Percentiles rank a stretch among this genome's conserved stretches.
These are phyloP conservation scores for Phytopythium helicoides DNA, from an alignment of 352 stramenopile species.

Conservation along the genomic window DNA sequence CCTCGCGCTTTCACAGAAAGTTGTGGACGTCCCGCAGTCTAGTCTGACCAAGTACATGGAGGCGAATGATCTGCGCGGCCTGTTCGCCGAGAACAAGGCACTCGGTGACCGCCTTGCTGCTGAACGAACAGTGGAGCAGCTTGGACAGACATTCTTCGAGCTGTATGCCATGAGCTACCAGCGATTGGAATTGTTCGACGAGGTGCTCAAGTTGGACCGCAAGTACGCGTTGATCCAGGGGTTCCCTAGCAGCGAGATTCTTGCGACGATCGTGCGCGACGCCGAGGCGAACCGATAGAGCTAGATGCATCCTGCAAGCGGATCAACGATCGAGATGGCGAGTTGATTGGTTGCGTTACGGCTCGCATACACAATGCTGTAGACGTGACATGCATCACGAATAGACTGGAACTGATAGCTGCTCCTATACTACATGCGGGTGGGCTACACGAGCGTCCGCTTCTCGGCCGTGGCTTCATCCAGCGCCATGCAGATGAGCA, in stretches of 20 bases:
- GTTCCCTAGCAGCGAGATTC: constrained; percentile 30
- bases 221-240: constrained; percentile 20
- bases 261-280: constrained; percentile 30
- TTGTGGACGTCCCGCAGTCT: constrained; percentile 23
- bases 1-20: constrained; percentile 19
- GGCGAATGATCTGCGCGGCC: constrained; percentile 27
- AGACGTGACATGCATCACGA: not conserved
- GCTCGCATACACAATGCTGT: not conserved
- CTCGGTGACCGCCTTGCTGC: constrained; percentile 30
- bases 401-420: constrained; percentile 1
- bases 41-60: constrained; percentile 34
- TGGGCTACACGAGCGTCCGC: constrained; percentile 9
- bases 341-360: not conserved
- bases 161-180: constrained; percentile 37
- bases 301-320: not conserved
- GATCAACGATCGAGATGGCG: not conserved
- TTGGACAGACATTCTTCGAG: constrained; percentile 33
- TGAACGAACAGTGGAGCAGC: constrained; percentile 15
- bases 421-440: not conserved
- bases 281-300: constrained; percentile 21
- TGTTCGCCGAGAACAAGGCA: constrained; percentile 23
- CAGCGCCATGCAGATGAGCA: constrained; percentile 41
- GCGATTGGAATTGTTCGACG: constrained; percentile 28
- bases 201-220: constrained; percentile 19
- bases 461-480: constrained; percentile 28